Base-by-base conservation (phyloP, 2,329 filamentous ascomycete genomes). In the Immersiporthe knoxdaviesiana region DNA sequence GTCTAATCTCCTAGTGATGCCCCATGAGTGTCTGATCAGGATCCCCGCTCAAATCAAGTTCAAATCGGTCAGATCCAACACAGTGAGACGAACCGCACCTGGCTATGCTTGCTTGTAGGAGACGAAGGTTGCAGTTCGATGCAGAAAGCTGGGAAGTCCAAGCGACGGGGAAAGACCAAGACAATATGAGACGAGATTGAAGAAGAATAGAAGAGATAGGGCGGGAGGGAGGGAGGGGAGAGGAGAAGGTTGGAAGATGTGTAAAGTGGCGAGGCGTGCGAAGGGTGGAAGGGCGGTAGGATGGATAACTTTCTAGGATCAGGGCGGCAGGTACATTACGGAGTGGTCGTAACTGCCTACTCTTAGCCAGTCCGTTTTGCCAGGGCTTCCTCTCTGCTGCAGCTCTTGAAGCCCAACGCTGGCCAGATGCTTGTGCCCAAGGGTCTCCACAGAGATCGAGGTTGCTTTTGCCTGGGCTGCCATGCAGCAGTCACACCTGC, bases 401-500 rank as follows among this genome's bases (percentile, higher is more conserved):
- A 56, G 16, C 52, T 44, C 50, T 30, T 24, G 24, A 24, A 30
- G 52, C 52, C 52, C 52, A 56, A 56, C 52, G 12, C 18, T 16
- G 12, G 52, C 27, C 27, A 18, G 24, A 32, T 30, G 52, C 24
- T 27, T 56, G 18, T 56, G 24, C 24, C 52, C 52, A 30, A 30
- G 8, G 5, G 52, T 30, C n/a, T 30, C 52, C 52, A 27, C 24
- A 30, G 27, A 56, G 4, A 10, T 30, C 27, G 8, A 32, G 18
- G 16, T n/a, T 41, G 21, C 24, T 39, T 30, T 56, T 41, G 24
- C 24, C 56, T 30, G 21, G 63, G 63, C 56, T 30, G 50, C 41
- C 63, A 54, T 65, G 63, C 62, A 64, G 62, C 30, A 39, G 58
- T 60, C 58, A 60, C 16, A n/a, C n/a, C 58, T 60, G 58, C 58